phyloP scores from a whole-genome alignment of 192 early-diverging fungal genomes.

The Entomortierella beljakovae region DNA sequence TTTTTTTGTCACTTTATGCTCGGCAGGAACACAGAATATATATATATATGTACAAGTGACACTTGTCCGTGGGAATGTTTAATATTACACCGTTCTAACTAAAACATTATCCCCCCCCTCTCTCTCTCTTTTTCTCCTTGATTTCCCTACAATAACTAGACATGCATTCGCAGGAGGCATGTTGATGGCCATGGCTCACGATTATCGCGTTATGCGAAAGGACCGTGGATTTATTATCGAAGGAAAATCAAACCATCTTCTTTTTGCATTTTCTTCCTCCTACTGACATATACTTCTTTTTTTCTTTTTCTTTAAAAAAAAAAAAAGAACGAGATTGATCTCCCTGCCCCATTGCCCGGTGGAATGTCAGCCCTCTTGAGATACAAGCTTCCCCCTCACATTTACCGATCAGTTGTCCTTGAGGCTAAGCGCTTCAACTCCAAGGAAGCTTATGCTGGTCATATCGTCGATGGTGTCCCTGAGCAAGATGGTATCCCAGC shows the following conservation, averaged over 20 bases:
- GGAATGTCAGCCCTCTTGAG: conserved; percentile 79
- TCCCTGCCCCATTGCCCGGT: conserved; percentile 71
- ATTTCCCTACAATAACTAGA: not conserved
- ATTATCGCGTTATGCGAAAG: conserved; percentile 80
- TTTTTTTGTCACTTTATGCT: too few relatives aligned
- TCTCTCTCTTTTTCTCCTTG: not conserved
- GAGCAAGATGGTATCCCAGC: conserved; percentile 57
- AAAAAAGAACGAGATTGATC: conserved; percentile 75
- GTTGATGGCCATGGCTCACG: conserved; percentile 67
- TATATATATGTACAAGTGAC: too few relatives aligned
- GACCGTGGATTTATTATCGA: conserved; percentile 82
- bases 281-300: not conserved
- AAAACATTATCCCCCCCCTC: too few relatives aligned
- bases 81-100: too few relatives aligned
- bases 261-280: not conserved
- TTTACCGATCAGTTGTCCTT: conserved; percentile 73
- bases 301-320: conserved; percentile 12
- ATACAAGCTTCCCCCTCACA: conserved; percentile 68
- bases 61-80: not conserved
- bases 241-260: conserved; percentile 40
- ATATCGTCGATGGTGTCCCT: conserved; percentile 71
- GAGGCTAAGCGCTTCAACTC: conserved; percentile 70
- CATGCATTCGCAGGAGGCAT: conserved; percentile 88
- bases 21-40: too few relatives aligned
- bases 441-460: conserved; percentile 67